phyloP scores from a whole-genome alignment of 208 protist species.

The Phytomonas francai region DNA sequence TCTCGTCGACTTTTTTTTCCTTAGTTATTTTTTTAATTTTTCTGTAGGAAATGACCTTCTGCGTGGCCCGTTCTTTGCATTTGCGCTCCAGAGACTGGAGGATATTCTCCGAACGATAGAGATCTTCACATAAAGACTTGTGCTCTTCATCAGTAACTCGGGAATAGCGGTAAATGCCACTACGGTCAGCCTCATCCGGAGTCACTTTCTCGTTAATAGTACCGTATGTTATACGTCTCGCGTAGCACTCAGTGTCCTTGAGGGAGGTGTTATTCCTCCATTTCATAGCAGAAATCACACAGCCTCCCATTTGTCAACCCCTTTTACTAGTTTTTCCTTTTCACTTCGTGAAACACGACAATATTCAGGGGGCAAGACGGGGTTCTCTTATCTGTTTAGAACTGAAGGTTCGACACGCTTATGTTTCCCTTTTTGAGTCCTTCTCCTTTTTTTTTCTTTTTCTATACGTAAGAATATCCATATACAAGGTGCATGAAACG shows the following conservation, averaged over 20 bases:
- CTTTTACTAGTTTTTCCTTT: neutral
- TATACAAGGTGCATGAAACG: conserved; percentile 12
- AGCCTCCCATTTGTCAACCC: conserved; percentile 36
- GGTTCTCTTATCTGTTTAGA: neutral
- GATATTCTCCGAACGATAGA: conserved; percentile 32
- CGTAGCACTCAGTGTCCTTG: conserved; percentile 17
- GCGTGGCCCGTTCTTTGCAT: conserved; percentile 16
- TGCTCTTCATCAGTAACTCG: conserved; percentile 45
- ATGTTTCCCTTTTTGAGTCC: conserved; percentile 4
- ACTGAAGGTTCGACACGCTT: neutral
- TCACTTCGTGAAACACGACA: neutral
- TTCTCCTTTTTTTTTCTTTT: neutral
- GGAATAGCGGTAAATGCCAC: conserved; percentile 42
- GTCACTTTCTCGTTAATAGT: conserved; percentile 28
- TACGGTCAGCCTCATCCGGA: conserved; percentile 27
- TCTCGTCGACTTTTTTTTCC: conserved; percentile 35
- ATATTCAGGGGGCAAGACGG: neutral
- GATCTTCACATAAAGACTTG: conserved; percentile 19
- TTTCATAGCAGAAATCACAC: conserved; percentile 36
- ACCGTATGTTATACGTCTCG: conserved; percentile 25
- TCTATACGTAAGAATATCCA: neutral
- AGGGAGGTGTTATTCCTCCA: conserved; percentile 21
- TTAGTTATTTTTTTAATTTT: conserved; percentile 31
- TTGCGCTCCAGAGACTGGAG: conserved; percentile 32
- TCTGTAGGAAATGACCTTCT: conserved; percentile 47